Evolutionary conservation across 208 protist genomes (phyloP).

Genomic region (Angomonas desouzai): DNA sequence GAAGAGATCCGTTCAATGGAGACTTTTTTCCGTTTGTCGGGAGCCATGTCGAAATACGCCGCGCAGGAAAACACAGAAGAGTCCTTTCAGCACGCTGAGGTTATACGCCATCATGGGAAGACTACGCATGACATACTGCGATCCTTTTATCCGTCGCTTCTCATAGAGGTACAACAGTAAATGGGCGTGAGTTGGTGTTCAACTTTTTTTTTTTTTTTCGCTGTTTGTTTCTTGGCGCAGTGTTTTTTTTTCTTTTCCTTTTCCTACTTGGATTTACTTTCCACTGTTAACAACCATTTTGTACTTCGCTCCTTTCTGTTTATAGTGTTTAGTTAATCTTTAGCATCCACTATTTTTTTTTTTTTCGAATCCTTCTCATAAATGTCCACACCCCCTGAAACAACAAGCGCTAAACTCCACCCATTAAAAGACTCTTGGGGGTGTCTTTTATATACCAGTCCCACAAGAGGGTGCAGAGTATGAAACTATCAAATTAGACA

Average conservation of each 20-base stretch:
- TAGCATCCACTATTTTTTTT: constrained; percentile 5
- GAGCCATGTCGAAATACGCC: neutral
- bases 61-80: neutral
- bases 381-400: neutral
- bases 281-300: neutral
- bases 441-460: constrained; percentile 68
- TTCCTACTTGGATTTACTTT: neutral
- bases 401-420: constrained; percentile 26
- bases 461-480: constrained; percentile 37
- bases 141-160: neutral
- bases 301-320: constrained; percentile 9
- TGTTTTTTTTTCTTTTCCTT: too few relatives aligned
- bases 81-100: neutral
- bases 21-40: constrained; percentile 37
- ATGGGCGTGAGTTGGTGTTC: too few relatives aligned
- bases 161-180: neutral
- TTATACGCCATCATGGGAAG: constrained; percentile 6
- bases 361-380: neutral
- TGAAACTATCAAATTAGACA: constrained; percentile 57
- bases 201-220: neutral
- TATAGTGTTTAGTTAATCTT: too few relatives aligned
- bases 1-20: constrained; percentile 19
- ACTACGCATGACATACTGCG: neutral
- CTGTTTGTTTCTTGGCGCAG: neutral
- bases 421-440: constrained; percentile 79